A percentile compares a stretch with the other conserved stretches of the same genome.
Evolutionary conservation across 2,329 filamentous ascomycete species (phyloP).

Genomic region (Colletotrichum sp.): DNA sequence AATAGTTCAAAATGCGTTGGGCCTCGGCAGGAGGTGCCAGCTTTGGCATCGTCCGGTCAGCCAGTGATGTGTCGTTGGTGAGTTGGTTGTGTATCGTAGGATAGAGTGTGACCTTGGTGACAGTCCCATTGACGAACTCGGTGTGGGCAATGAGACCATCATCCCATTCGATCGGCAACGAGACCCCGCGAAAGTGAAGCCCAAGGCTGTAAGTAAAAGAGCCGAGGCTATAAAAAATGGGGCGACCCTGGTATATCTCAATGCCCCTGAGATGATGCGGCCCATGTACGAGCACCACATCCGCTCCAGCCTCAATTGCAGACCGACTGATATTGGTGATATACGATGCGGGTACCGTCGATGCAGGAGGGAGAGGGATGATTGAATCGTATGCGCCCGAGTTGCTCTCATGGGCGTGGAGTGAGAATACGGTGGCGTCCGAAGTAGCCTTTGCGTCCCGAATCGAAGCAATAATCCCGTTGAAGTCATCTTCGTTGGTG

Average conservation of each 20-base stretch:
- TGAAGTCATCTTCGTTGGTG: background rate
- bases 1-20: background rate
- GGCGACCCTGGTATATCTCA: background rate
- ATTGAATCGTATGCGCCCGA: background rate
- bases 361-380: background rate
- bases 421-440: background rate
- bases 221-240: background rate
- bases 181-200: background rate
- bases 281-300: background rate
- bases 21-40: background rate
- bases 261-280: background rate
- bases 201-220: background rate
- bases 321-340: background rate
- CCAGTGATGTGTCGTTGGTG: background rate
- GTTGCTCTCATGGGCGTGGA: background rate
- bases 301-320: background rate
- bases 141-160: background rate
- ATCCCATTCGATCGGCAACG: background rate
- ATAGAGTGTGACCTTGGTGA: background rate
- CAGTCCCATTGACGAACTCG: background rate
- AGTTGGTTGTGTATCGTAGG: background rate
- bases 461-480: background rate
- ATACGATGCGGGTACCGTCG: background rate
- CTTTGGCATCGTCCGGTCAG: background rate
- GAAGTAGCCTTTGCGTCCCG: background rate